These are phyloP conservation scores for Cordyceps sp. DNA, from an alignment of 2,329 filamentous ascomycete genomes.

Conservation along the genomic window DNA sequence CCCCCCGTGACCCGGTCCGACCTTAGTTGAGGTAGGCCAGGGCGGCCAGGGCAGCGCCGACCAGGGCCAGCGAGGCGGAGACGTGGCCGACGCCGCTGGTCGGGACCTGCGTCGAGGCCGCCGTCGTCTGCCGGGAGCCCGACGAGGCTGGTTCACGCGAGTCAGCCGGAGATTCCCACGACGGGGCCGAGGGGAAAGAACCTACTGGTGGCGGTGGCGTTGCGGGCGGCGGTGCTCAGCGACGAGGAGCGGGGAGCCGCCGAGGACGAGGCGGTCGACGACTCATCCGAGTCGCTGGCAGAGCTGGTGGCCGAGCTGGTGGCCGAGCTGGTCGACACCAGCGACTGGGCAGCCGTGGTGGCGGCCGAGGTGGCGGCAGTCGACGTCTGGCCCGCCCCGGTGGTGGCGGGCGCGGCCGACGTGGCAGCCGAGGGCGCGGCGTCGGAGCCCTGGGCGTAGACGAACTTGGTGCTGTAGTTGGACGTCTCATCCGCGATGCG, in stretches of 20 bases:
- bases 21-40: constrained; percentile 16
- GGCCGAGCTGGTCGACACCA: background rate
- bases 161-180: background rate
- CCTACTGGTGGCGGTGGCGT: too few species aligned
- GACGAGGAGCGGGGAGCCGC: background rate
- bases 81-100: constrained; percentile 11
- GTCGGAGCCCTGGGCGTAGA: background rate
- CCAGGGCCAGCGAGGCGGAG: constrained; percentile 14
- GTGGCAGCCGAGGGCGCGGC: background rate
- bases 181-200: too few species aligned
- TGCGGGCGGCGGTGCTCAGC: background rate
- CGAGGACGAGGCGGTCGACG: background rate
- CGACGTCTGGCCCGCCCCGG: background rate
- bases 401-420: background rate
- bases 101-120: constrained; percentile 9
- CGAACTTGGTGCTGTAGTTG: background rate
- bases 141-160: background rate
- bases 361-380: background rate
- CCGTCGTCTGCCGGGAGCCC: background rate
- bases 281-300: too few species aligned
- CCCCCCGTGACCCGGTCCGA: too few species aligned
- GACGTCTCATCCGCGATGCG: too few species aligned
- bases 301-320: background rate
- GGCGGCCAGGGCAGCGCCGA: constrained; percentile 16
- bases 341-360: background rate